Evolutionary conservation across 2,329 filamentous ascomycete genomes (phyloP).

Genomic region (Tolypocladium inflatum): DNA sequence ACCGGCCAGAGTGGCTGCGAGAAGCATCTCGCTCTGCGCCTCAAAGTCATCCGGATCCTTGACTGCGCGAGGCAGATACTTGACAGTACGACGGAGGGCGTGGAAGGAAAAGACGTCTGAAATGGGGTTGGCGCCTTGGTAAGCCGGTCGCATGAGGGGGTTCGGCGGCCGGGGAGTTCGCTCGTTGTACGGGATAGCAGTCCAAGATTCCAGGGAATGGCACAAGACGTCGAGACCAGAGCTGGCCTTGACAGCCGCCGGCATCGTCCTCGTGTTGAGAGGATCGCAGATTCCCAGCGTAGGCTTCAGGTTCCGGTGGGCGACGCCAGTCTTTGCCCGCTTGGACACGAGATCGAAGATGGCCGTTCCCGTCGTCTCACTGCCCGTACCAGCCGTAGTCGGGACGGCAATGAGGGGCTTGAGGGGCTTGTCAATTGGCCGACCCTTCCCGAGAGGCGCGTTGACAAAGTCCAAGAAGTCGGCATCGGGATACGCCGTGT

Average conservation of each 20-base stretch:
- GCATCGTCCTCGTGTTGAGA: conserved; percentile 93
- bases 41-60: conserved; percentile 83
- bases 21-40: conserved; percentile 90
- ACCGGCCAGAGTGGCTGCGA: conserved; percentile 87
- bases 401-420: conserved; percentile 74
- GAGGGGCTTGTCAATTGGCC: conserved; percentile 62
- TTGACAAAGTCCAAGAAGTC: conserved; percentile 98
- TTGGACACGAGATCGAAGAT: conserved; percentile 93
- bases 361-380: conserved; percentile 93
- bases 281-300: conserved; percentile 81
- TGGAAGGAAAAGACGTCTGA: conserved; percentile 93
- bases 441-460: conserved; percentile 78
- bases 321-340: conserved; percentile 90
- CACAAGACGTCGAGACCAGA: conserved; percentile 93
- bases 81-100: conserved; percentile 72
- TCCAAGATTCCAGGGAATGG: conserved; percentile 94
- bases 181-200: conserved; percentile 88
- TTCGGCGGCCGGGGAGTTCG: conserved; percentile 76
- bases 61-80: conserved; percentile 84
- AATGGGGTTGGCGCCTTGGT: conserved; percentile 96
- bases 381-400: conserved; percentile 77
- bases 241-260: conserved; percentile 80
- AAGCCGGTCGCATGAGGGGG: conserved; percentile 83
- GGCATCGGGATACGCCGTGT: conserved; percentile 81
- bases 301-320: conserved; percentile 90